A percentile compares a stretch with the other conserved stretches of the same genome.
phyloP scores from a whole-genome alignment of 805 yeast species.

The Maudiozyma barnettii region DNA sequence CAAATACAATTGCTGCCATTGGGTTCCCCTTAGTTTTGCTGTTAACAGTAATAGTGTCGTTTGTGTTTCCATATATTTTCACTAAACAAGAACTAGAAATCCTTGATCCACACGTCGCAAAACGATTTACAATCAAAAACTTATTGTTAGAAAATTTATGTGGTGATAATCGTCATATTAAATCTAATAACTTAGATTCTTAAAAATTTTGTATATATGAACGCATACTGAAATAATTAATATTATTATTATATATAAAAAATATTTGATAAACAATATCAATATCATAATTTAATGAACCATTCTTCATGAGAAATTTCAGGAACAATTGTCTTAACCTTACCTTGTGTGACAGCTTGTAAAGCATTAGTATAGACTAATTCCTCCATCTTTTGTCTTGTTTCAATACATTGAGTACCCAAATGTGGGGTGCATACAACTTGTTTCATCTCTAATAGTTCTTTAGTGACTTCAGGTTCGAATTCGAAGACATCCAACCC shows the following conservation, averaged over 20 bases:
- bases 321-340: slow-evolving; percentile 69
- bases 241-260: neutral
- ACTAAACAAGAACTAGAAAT: slow-evolving; percentile 48
- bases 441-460: slow-evolving; percentile 51
- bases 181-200: neutral
- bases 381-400: slow-evolving; percentile 72
- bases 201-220: neutral
- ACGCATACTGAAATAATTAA: too few relatives aligned
- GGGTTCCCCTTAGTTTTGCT: slow-evolving; percentile 86
- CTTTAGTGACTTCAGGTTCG: slow-evolving; percentile 64
- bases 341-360: slow-evolving; percentile 51
- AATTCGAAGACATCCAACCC: slow-evolving; percentile 71
- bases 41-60: slow-evolving; percentile 51
- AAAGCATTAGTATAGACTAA: slow-evolving; percentile 62
- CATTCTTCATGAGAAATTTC: slow-evolving; percentile 43
- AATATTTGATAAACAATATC: neutral
- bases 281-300: slow-evolving; percentile 9
- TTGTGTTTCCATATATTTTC: slow-evolving; percentile 54
- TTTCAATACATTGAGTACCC: slow-evolving; percentile 75
- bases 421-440: slow-evolving; percentile 79
- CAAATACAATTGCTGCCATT: slow-evolving; percentile 81
- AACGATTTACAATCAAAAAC: slow-evolving; percentile 44
- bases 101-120: slow-evolving; percentile 60
- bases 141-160: slow-evolving; percentile 22
- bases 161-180: neutral